Evolutionary conservation across 305 asterid genomes (phyloP).

Genomic region (Fraxinus angustifolia): DNA sequence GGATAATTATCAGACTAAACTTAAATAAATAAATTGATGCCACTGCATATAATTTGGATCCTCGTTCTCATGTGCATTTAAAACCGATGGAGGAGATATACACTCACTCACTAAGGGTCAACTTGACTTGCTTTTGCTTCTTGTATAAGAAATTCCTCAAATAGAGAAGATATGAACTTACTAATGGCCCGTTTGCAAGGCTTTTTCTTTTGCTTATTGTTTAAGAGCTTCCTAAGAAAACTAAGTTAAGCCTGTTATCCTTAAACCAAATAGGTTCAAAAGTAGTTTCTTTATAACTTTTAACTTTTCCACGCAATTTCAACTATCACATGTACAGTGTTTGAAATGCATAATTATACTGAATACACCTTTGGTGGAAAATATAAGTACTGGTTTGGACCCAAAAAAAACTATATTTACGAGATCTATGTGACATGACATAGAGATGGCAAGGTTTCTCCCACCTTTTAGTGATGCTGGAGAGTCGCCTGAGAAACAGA

Average conservation of each 20-base stretch:
- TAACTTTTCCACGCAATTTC: neutral
- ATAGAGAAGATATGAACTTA: neutral
- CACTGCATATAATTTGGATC: neutral
- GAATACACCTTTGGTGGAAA: neutral
- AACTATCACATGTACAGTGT: neutral
- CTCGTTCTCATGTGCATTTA: neutral
- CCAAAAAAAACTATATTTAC: neutral
- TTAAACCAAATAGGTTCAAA: neutral
- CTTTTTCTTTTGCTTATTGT: neutral
- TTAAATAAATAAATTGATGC: neutral
- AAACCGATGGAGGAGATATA: neutral
- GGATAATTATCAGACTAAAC: neutral
- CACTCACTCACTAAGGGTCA: neutral
- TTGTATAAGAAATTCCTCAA: neutral
- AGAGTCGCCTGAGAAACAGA: neutral
- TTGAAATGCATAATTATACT: neutral
- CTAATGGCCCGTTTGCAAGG: neutral
- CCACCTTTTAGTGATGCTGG: neutral
- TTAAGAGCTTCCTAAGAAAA: neutral
- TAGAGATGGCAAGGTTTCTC: neutral
- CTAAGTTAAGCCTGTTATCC: neutral
- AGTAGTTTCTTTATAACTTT: neutral
- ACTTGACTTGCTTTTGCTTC: neutral
- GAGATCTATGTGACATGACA: neutral
- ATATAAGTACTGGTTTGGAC: neutral